Conservation (phyloP, 1,284 basidiomycete species). For the Austroboletus niveus region DNA sequence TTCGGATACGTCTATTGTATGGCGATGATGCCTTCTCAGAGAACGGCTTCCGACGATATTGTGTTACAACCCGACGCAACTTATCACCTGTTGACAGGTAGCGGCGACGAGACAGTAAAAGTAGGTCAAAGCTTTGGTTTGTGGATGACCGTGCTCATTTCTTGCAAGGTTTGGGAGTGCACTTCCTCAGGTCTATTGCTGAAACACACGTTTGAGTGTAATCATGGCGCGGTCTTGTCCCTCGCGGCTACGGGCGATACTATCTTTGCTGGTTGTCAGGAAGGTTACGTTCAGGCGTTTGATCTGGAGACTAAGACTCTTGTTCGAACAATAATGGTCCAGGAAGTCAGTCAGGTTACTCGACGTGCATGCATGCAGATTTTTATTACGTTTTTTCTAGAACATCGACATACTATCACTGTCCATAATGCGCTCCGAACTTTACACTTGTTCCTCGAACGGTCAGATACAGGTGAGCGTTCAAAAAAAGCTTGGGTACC, state of each 20-base stretch:
- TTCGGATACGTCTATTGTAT: conserved; percentile 95
- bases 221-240: conserved; percentile 74
- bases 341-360: conserved; percentile 53
- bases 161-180: conserved; percentile 71
- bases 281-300: conserved; percentile 89
- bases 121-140: conserved; percentile 34
- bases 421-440: conserved; percentile 69
- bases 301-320: conserved; percentile 88
- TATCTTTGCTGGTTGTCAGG: conserved; percentile 91
- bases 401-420: conserved; percentile 79
- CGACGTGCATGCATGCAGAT: background rate
- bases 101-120: conserved; percentile 89
- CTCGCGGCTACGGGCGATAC: conserved; percentile 76
- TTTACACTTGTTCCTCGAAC: conserved; percentile 83
- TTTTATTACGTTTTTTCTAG: conserved; percentile 32
- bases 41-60: conserved; percentile 37
- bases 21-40: conserved; percentile 49
- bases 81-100: conserved; percentile 73
- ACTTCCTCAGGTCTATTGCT: conserved; percentile 43
- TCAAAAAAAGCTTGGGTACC: conserved; percentile 1
- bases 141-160: conserved; percentile 2
- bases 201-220: conserved; percentile 62
- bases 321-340: conserved; percentile 83
- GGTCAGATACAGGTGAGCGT: conserved; percentile 69
- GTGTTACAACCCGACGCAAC: conserved; percentile 34